Conservation (phyloP, 352 stramenopile species). For the Phytopythium aichiense region DNA sequence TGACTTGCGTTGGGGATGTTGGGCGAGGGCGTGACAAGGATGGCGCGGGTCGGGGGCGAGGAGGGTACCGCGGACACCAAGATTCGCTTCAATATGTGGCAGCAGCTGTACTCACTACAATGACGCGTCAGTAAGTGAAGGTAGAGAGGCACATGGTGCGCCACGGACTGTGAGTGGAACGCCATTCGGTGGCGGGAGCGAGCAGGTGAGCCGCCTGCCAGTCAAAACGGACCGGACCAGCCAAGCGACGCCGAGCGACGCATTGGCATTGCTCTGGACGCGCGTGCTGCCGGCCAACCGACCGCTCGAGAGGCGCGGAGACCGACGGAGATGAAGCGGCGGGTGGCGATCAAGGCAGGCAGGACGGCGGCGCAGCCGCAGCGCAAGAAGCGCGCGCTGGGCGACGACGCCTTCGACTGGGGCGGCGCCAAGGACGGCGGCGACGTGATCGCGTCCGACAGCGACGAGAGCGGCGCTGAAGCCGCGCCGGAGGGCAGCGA, state of each 20-base stretch:
- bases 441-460: slow-evolving; percentile 74
- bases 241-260: slow-evolving; percentile 1
- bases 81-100: not conserved
- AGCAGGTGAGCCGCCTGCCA: slow-evolving; percentile 10
- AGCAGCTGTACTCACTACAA: not conserved
- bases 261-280: not conserved
- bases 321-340: slow-evolving; percentile 48
- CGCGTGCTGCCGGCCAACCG: no score
- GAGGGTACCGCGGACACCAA: not conserved
- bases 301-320: not conserved
- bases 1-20: no score
- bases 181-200: not conserved
- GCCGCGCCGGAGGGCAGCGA: slow-evolving; percentile 15
- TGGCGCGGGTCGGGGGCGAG: not conserved
- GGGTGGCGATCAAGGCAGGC: slow-evolving; percentile 2
- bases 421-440: slow-evolving; percentile 33
- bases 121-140: not conserved
- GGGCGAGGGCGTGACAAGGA: not conserved
- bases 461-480: slow-evolving; percentile 28
- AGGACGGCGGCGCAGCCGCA: slow-evolving; percentile 33
- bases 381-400: slow-evolving; percentile 65
- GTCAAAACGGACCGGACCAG: slow-evolving; percentile 14
- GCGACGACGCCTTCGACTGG: slow-evolving; percentile 81
- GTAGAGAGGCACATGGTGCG: not conserved
- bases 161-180: not conserved